Conservation (phyloP, 1,139 yeast genomes). For the Candida tetrigidarum region DNA sequence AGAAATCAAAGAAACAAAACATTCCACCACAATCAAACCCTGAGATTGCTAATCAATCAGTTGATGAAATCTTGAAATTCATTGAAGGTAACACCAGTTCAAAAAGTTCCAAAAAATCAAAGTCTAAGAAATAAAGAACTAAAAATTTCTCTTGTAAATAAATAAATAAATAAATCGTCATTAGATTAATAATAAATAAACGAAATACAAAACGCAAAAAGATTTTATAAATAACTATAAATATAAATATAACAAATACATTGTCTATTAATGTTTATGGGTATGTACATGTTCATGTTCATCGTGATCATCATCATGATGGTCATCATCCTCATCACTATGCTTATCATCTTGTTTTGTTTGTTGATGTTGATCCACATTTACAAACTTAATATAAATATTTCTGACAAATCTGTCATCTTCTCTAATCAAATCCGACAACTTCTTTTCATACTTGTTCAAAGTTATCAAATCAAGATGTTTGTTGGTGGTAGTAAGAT, state of each 20-base stretch:
- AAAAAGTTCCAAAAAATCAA: slow-evolving; percentile 19
- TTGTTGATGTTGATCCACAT: slow-evolving; percentile 13
- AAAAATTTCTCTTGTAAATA: no score
- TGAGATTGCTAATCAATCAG: slow-evolving; percentile 59
- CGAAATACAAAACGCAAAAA: slow-evolving; percentile 9
- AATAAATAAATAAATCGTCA: slow-evolving; percentile 1
- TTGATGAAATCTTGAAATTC: slow-evolving; percentile 69
- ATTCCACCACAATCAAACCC: slow-evolving; percentile 47
- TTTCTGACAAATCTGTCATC: slow-evolving; percentile 42
- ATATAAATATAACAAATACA: slow-evolving; percentile 5
- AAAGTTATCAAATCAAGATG: slow-evolving; percentile 30
- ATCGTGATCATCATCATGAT: slow-evolving; percentile 17
- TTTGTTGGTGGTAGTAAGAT: slow-evolving; percentile 22
- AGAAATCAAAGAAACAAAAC: slow-evolving; percentile 29
- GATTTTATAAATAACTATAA: slow-evolving; percentile 10
- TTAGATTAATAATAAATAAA: background rate
- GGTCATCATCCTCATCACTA: slow-evolving; percentile 7
- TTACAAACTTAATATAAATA: slow-evolving; percentile 24
- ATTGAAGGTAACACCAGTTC: slow-evolving; percentile 54
- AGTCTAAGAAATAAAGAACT: slow-evolving; percentile 17
- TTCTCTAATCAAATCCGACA: slow-evolving; percentile 27
- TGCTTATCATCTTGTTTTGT: slow-evolving; percentile 10
- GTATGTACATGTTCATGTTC: slow-evolving; percentile 18
- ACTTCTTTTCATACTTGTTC: slow-evolving; percentile 30
- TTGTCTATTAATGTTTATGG: slow-evolving; percentile 14